Evolutionary conservation across 1,284 basidiomycete species (phyloP).

Genomic region (Ustilago xerochloae): DNA sequence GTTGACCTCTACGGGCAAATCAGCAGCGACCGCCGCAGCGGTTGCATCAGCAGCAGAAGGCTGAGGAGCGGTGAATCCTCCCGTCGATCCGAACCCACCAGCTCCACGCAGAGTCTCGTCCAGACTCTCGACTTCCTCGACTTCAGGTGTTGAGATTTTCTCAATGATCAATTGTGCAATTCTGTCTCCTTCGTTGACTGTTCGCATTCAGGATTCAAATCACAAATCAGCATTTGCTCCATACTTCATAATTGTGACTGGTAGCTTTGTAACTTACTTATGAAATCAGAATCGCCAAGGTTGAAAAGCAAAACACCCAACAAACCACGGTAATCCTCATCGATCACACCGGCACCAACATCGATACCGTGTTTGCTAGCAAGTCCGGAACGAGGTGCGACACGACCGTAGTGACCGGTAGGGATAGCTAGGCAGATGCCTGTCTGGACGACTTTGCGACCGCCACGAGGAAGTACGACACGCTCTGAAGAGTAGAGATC

Average conservation of each 20-base stretch:
- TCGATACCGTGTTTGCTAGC: conserved; percentile 97
- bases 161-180: conserved; percentile 95
- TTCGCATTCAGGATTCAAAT: neutral
- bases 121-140: conserved; percentile 86
- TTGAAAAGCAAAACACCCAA: conserved; percentile 97
- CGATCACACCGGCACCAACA: conserved; percentile 94
- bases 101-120: conserved; percentile 84
- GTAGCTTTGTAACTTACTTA: conserved; percentile 72
- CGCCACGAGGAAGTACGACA: conserved; percentile 68
- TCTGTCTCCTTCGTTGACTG: conserved; percentile 90
- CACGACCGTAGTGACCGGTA: conserved; percentile 89
- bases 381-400: conserved; percentile 91
- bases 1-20: conserved; percentile 22
- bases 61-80: conserved; percentile 69
- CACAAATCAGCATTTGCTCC: neutral
- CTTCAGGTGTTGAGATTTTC: conserved; percentile 84
- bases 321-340: conserved; percentile 92
- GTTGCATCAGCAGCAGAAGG: conserved; percentile 8
- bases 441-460: conserved; percentile 88
- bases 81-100: conserved; percentile 95
- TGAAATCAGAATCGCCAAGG: conserved; percentile 82
- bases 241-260: neutral
- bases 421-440: conserved; percentile 93
- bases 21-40: conserved; percentile 27
- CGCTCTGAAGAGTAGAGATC: conserved; percentile 84